These are phyloP conservation scores for Populus hybrid DNA, from an alignment of 441 rosid species.

Conservation along the genomic window DNA sequence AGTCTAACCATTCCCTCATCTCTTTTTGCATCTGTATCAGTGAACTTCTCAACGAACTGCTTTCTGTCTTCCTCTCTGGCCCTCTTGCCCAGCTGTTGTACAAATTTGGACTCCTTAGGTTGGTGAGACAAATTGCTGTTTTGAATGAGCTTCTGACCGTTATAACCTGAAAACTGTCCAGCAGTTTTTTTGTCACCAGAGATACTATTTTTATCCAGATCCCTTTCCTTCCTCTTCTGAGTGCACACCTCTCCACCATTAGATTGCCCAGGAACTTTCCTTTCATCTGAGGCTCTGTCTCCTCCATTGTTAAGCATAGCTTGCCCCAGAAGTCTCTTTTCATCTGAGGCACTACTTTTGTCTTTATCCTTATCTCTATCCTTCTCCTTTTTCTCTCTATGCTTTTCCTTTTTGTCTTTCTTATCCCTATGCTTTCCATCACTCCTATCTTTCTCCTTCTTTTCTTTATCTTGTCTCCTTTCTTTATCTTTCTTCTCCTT, in stretches of 20 bases:
- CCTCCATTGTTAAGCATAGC: slow-evolving; percentile 20
- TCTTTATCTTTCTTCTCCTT: slow-evolving; percentile 58
- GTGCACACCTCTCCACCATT: slow-evolving; percentile 1
- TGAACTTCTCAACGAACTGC: slow-evolving; percentile 42
- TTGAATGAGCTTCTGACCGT: slow-evolving; percentile 34
- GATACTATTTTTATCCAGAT: neutral
- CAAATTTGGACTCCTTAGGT: slow-evolving; percentile 37
- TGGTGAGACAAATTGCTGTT: slow-evolving; percentile 29
- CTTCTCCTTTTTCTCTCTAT: slow-evolving; percentile 26
- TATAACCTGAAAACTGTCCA: slow-evolving; percentile 2
- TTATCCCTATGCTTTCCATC: slow-evolving; percentile 54
- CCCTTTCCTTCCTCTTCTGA: neutral
- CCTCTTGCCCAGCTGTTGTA: slow-evolving; percentile 60
- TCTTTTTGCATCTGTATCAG: slow-evolving; percentile 21
- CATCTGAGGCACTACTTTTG: slow-evolving; percentile 31
- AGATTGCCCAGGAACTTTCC: slow-evolving; percentile 23
- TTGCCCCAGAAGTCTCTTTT: slow-evolving; percentile 34
- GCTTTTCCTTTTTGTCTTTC: slow-evolving; percentile 51
- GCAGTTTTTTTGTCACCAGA: slow-evolving; percentile 28
- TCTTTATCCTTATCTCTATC: slow-evolving; percentile 39
- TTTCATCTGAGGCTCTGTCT: slow-evolving; percentile 32
- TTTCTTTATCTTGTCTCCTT: slow-evolving; percentile 50
- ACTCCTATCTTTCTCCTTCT: slow-evolving; percentile 51
- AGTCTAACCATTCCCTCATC: neutral
- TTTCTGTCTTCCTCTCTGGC: slow-evolving; percentile 43